Evolutionary conservation across 129 eudicot species (phyloP).

Genomic region (Calendula officinalis): DNA sequence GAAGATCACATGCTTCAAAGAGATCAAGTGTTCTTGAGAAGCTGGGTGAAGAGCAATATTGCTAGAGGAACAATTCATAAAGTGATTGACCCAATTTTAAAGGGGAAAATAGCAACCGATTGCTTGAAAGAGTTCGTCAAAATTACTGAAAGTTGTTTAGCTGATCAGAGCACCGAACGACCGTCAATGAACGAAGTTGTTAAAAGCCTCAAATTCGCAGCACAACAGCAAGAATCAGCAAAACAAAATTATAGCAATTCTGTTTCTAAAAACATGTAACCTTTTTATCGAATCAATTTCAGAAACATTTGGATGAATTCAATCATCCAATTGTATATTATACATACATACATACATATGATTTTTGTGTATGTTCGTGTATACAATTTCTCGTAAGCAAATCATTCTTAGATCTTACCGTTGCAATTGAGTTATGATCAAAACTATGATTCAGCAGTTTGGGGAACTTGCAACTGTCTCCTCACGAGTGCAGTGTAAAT

Average conservation of each 20-base stretch:
- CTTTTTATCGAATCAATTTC: background rate
- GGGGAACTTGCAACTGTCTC: constrained; percentile 59
- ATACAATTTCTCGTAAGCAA: background rate
- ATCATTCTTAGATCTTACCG: constrained; percentile 3
- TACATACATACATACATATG: constrained; percentile 23
- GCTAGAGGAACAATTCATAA: constrained; percentile 22
- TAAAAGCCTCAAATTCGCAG: constrained; percentile 31
- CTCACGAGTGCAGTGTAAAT: constrained; percentile 69
- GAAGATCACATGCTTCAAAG: constrained; percentile 39
- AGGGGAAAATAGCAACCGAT: constrained; percentile 34
- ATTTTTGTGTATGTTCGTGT: background rate
- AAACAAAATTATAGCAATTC: constrained; percentile 9
- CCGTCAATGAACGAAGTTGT: constrained; percentile 36
- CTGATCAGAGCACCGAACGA: constrained; percentile 26
- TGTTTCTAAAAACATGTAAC: constrained; percentile 15
- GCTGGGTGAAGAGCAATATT: constrained; percentile 36
- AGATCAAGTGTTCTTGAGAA: constrained; percentile 36
- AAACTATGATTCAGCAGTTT: constrained; percentile 35
- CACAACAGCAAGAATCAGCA: constrained; percentile 31
- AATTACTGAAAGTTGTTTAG: constrained; percentile 34
- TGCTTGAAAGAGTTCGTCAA: constrained; percentile 35
- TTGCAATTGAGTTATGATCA: constrained; percentile 11
- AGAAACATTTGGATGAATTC: background rate
- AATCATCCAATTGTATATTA: constrained; percentile 13
- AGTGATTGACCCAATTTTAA: constrained; percentile 23